A percentile compares a stretch with the other conserved stretches of the same genome.
phyloP scores from a whole-genome alignment of 257 asterid species.

The Galeopsis tetrahit region DNA sequence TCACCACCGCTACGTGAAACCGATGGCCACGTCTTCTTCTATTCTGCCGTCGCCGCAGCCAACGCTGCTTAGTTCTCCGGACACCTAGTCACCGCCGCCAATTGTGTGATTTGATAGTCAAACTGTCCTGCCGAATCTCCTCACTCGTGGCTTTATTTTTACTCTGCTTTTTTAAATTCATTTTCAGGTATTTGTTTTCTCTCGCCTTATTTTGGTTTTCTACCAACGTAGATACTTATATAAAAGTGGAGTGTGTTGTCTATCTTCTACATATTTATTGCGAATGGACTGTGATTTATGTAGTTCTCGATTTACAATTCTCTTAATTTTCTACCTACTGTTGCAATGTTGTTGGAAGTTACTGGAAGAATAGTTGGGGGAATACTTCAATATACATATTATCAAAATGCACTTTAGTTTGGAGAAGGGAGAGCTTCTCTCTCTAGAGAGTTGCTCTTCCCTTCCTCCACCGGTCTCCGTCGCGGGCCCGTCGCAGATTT shows the following conservation, averaged over 20 bases:
- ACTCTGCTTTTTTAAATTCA: background rate
- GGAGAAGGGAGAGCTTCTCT: no score
- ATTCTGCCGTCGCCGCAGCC: no score
- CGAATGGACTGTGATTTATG: conserved; percentile 20
- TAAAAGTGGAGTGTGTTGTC: background rate
- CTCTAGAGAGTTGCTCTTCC: no score
- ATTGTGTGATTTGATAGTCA: conserved; percentile 21
- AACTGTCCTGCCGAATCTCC: no score
- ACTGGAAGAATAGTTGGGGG: conserved; percentile 28
- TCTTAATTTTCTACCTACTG: conserved; percentile 12
- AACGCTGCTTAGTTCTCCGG: conserved; percentile 20
- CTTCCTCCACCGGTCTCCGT: no score
- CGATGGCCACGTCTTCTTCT: no score
- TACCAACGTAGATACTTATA: background rate
- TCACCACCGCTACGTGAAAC: no score
- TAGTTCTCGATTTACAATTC: conserved; percentile 27
- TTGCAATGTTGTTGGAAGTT: conserved; percentile 35
- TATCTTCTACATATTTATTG: background rate
- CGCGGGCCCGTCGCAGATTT: no score
- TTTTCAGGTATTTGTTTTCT: conserved; percentile 32
- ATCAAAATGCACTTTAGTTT: no score
- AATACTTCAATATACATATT: no score
- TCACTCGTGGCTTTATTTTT: conserved; percentile 14
- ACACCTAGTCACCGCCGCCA: background rate
- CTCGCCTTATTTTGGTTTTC: background rate